These are phyloP conservation scores for Debaryomycetaceae sp. DNA, from an alignment of 1,139 yeast genomes.

Conservation along the genomic window DNA sequence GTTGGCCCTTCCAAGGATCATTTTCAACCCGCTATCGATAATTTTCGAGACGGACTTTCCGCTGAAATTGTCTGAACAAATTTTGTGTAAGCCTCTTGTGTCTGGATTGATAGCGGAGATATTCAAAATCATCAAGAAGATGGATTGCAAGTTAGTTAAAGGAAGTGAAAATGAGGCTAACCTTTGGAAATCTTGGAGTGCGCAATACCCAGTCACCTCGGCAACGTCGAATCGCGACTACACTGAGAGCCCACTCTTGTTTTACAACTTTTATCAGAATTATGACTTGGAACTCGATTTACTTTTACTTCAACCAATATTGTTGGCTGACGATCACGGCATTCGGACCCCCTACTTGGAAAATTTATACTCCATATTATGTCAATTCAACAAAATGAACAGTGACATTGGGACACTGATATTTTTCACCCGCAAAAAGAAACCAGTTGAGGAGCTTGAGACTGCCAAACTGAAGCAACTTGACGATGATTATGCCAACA, in stretches of 20 bases:
- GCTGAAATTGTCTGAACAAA: constrained; percentile 52
- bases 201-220: constrained; percentile 33
- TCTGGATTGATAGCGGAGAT: constrained; percentile 76
- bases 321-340: constrained; percentile 80
- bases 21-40: constrained; percentile 71
- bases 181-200: constrained; percentile 51
- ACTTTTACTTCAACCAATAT: constrained; percentile 75
- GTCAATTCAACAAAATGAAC: constrained; percentile 59
- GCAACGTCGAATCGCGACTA: constrained; percentile 21
- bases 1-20: constrained; percentile 71
- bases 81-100: constrained; percentile 78
- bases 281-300: constrained; percentile 63
- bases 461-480: constrained; percentile 6
- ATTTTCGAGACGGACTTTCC: constrained; percentile 71
- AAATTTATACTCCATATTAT: constrained; percentile 74
- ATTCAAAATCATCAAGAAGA: constrained; percentile 66
- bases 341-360: constrained; percentile 88
- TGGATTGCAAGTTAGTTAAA: constrained; percentile 69
- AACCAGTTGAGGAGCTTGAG: constrained; percentile 2
- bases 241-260: constrained; percentile 47
- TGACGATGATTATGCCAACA: constrained; percentile 4
- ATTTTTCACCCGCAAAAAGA: constrained; percentile 26
- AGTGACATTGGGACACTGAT: constrained; percentile 20
- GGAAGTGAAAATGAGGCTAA: constrained; percentile 63
- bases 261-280: constrained; percentile 57